A percentile compares a stretch with the other conserved stretches of the same genome.
Evolutionary conservation across 352 stramenopile species (phyloP).

Genomic region (Pythium aquatile): DNA sequence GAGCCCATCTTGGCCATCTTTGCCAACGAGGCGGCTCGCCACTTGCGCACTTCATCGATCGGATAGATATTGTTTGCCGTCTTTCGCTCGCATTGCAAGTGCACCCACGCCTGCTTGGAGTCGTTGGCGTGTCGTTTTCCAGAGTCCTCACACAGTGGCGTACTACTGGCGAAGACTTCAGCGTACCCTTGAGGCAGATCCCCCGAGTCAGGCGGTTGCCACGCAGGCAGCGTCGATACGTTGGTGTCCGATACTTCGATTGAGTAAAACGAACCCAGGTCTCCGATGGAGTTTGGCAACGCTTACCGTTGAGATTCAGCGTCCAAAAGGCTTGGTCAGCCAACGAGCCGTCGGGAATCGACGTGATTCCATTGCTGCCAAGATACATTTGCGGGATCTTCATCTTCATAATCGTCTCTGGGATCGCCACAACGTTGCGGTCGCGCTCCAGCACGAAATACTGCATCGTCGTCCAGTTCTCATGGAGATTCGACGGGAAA

Average conservation of each 20-base stretch:
- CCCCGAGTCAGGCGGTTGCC: too few species aligned
- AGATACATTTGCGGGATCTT: conserved; percentile 14
- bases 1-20: too few species aligned
- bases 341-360: conserved; percentile 6
- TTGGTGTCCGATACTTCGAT: background rate
- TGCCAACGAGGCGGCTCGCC: too few species aligned
- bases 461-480: conserved; percentile 10
- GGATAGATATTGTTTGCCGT: background rate
- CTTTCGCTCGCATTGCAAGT: background rate
- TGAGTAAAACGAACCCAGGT: background rate
- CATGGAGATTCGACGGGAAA: conserved; percentile 2
- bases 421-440: conserved; percentile 4
- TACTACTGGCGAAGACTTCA: conserved; percentile 3
- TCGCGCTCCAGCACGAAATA: conserved; percentile 17
- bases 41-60: too few species aligned
- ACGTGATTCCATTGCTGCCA: conserved; percentile 7
- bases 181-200: background rate
- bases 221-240: background rate
- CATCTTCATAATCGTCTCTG: background rate
- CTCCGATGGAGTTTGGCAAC: conserved; percentile 1
- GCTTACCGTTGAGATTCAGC: conserved; percentile 9
- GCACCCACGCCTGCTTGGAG: background rate
- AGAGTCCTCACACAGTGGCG: conserved; percentile 10
- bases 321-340: conserved; percentile 7
- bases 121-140: background rate